Conservation (phyloP, 225 moss, liverwort and hornwort genomes). For the Sphagnum tenellum region DNA sequence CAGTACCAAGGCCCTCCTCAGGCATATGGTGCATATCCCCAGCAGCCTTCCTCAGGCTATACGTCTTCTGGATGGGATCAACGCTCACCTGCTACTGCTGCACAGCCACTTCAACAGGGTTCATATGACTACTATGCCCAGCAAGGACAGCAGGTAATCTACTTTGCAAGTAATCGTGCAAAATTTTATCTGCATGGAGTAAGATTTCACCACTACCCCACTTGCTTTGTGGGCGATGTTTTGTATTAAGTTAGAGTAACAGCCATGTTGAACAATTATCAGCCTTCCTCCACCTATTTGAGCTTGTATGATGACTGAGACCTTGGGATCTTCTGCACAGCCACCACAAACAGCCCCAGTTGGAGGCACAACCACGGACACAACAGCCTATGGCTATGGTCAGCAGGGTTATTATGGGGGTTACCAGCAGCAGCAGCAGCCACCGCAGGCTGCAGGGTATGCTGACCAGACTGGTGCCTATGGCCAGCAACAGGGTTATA, state of each 20-base stretch:
- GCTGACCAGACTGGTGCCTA: slow-evolving; percentile 71
- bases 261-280: too few species aligned
- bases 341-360: slow-evolving; percentile 59
- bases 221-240: too few species aligned
- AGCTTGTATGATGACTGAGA: too few species aligned
- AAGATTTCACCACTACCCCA: too few species aligned
- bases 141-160: slow-evolving; percentile 65
- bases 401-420: slow-evolving; percentile 89
- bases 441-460: slow-evolving; percentile 41
- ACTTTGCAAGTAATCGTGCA: too few species aligned
- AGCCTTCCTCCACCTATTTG: too few species aligned
- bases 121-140: slow-evolving; percentile 93
- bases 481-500: slow-evolving; percentile 51
- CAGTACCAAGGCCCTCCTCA: slow-evolving; percentile 12
- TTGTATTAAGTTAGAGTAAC: too few species aligned
- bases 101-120: slow-evolving; percentile 77
- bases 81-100: slow-evolving; percentile 76
- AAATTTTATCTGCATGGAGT: too few species aligned
- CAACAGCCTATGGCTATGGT: slow-evolving; percentile 74
- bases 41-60: slow-evolving; percentile 75
- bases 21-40: slow-evolving; percentile 81
- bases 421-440: slow-evolving; percentile 59
- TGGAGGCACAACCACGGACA: slow-evolving; percentile 44
- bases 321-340: slow-evolving; percentile 3
- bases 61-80: slow-evolving; percentile 87